Evolutionary conservation across 2,329 filamentous ascomycete species (phyloP).

Genomic region (Teratosphaeria epicoccoides): DNA sequence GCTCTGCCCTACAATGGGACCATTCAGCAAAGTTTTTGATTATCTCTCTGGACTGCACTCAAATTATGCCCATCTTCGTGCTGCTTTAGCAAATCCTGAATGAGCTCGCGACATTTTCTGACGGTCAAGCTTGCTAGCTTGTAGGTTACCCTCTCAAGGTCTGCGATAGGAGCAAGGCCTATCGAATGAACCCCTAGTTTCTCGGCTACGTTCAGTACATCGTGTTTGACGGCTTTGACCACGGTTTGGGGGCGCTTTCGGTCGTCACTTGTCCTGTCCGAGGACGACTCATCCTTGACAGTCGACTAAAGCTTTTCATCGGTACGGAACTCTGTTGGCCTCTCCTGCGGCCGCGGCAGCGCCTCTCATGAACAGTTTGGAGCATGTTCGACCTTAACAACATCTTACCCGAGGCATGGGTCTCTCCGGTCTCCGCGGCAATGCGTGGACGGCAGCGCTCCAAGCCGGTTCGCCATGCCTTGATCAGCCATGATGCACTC

Average conservation of each 20-base stretch:
- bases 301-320: neutral
- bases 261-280: neutral
- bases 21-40: neutral
- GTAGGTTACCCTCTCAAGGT: conserved; percentile 1
- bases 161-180: neutral
- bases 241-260: neutral
- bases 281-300: neutral
- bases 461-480: too few species aligned
- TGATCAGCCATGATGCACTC: too few species aligned
- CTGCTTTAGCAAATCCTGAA: conserved; percentile 1
- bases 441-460: too few species aligned
- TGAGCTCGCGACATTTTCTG: neutral
- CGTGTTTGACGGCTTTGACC: neutral
- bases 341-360: neutral
- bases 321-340: neutral
- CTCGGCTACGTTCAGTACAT: neutral
- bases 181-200: neutral
- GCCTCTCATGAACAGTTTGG: too few species aligned
- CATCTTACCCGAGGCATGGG: too few species aligned
- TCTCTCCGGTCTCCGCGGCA: too few species aligned
- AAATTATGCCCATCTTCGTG: conserved; percentile 2
- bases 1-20: conserved; percentile 1
- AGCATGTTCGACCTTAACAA: too few species aligned
- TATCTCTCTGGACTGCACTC: conserved; percentile 1
- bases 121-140: conserved; percentile 1